Conservation (phyloP, 2,329 filamentous ascomycete genomes). For the Fusarium acutatum region DNA sequence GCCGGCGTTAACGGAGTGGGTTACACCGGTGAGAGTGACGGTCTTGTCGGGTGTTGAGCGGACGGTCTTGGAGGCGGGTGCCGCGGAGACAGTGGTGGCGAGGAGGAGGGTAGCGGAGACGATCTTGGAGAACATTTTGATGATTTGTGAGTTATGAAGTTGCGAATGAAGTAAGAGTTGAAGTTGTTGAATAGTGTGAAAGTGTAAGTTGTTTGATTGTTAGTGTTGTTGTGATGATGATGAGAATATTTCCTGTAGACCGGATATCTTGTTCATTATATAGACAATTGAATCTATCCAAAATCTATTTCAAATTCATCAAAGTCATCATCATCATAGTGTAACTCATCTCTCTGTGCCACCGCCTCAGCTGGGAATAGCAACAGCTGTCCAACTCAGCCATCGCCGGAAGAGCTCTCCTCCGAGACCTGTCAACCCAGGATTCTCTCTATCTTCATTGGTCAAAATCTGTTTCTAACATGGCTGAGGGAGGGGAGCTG, state of each 20-base stretch:
- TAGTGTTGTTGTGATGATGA: constrained; percentile 23
- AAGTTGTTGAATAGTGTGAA: not conserved
- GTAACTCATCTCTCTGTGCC: not conserved
- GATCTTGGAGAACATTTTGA: constrained; percentile 47
- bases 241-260: constrained; percentile 15
- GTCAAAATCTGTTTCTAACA: not conserved
- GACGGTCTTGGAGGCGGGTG: constrained; percentile 45
- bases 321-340: not conserved
- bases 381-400: constrained; percentile 24
- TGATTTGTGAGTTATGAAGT: not conserved
- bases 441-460: not conserved
- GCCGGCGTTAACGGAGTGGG: constrained; percentile 57
- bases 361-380: constrained; percentile 27
- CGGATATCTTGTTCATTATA: constrained; percentile 32
- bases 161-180: not conserved
- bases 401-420: constrained; percentile 5
- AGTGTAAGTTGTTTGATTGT: not conserved
- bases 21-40: constrained; percentile 50
- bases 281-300: not conserved
- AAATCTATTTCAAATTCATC: not conserved
- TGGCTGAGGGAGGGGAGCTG: constrained; percentile 27
- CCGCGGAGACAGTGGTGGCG: constrained; percentile 43
- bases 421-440: constrained; percentile 2
- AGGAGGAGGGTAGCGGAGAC: constrained; percentile 42
- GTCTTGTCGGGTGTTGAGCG: constrained; percentile 44